Evolutionary conservation across 2,329 filamentous ascomycete genomes (phyloP), one percentile per base, ranked within the genome.

Genomic region (Colletotrichum sp.): DNA sequence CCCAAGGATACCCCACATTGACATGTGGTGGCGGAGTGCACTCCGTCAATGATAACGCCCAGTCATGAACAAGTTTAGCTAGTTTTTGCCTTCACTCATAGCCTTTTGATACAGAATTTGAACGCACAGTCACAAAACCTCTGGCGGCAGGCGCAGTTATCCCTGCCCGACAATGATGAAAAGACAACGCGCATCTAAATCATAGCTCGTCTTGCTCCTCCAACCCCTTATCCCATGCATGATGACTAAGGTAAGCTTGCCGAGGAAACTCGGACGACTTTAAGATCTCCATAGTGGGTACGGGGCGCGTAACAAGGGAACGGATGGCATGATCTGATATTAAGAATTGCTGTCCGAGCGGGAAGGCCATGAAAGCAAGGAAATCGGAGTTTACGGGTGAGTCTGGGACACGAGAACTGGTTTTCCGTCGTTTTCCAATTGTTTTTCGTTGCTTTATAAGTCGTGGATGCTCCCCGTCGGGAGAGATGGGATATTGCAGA

Each of bases 261-360:
- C 29, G 22, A 68, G 29, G 49, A 66, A 76, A 52, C 65, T 76
- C 71, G 73, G 59, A 69, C 64, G 64, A 73, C 44, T 52, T 59
- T 30, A 3, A 57, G n/a, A 59, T 36, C 34, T 39, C 65, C 55
- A 34, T 76, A 59, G 74, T 76, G 70, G 70, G 64, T 73, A 65
- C 57, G 59, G 59, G 27, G 61, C 32, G 49, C 59, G 65, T 65
- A 57, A 65, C 52, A 32, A 69, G 52, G 73, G 64, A 63, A 68
- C 30, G 32, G 44, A 34, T 65, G 64, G 57, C 64, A 73, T 76
- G 64, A 69, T 73, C 64, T 73, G 70, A 69, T 61, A 62, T 66
- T 39, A 22, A 59, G 39, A 69, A 22, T 44, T 61, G 59, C 55
- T 32, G 59, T 61, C 70, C 27, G 36, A 65, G 74, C 64, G 29